These are phyloP conservation scores for Penicillium antarcticum DNA, from an alignment of 495 filamentous ascomycete species.

Conservation along the genomic window DNA sequence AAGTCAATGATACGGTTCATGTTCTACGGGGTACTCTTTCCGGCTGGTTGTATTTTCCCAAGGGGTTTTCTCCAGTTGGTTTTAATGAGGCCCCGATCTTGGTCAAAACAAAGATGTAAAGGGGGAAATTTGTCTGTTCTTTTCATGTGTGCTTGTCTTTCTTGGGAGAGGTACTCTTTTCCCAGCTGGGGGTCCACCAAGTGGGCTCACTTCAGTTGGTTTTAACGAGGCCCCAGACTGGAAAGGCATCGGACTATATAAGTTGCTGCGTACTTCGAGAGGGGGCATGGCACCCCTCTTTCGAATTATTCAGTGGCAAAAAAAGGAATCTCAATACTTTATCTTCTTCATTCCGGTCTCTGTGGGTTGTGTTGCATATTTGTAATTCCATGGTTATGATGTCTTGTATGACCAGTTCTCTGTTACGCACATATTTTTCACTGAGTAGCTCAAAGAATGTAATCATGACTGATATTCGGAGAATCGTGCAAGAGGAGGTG, in stretches of 20 bases:
- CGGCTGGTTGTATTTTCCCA: constrained; percentile 6
- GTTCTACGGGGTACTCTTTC: constrained; percentile 9
- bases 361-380: too few species aligned
- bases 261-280: neutral
- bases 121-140: too few species aligned
- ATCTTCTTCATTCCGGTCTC: too few species aligned
- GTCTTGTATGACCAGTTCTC: too few species aligned
- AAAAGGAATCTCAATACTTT: neutral
- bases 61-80: constrained; percentile 5
- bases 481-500: too few species aligned
- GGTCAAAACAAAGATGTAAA: too few species aligned
- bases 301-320: neutral
- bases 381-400: too few species aligned
- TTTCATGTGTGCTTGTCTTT: too few species aligned
- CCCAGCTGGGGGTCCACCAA: neutral
- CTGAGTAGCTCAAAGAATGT: too few species aligned
- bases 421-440: too few species aligned
- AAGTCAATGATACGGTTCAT: neutral
- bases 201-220: constrained; percentile 3
- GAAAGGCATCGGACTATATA: neutral
- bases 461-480: too few species aligned
- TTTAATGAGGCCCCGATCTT: constrained; percentile 7
- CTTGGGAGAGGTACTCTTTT: constrained; percentile 6
- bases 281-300: constrained; percentile 6
- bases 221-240: constrained; percentile 8